A percentile compares a stretch with the other conserved stretches of the same genome.
These are phyloP conservation scores for Mortierella sp. DNA, from an alignment of 371 early-diverging fungal species.

Conservation along the genomic window DNA sequence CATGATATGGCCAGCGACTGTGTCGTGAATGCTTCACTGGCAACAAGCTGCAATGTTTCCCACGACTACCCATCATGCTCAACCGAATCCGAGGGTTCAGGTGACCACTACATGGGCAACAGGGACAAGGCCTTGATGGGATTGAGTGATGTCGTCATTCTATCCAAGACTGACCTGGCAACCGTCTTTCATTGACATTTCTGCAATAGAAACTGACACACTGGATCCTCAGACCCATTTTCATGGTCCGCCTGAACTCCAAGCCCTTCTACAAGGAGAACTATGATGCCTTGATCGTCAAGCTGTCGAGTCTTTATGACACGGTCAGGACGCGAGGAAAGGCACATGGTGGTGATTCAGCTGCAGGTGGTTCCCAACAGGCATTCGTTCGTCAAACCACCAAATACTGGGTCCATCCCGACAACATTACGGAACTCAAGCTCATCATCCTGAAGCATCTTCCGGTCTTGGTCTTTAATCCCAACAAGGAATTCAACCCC, in stretches of 20 bases:
- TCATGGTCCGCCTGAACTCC: constrained; percentile 87
- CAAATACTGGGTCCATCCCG: constrained; percentile 99
- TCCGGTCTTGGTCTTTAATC: constrained; percentile 93
- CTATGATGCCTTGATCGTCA: constrained; percentile 89
- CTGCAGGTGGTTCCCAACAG: constrained; percentile 74
- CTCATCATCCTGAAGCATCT: constrained; percentile 92
- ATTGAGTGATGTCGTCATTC: too few species aligned
- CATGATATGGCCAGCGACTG: too few species aligned
- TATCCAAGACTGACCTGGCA: background rate
- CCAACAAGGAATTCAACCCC: constrained; percentile 72
- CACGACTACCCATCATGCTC: too few species aligned
- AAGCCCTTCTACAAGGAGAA: constrained; percentile 93
- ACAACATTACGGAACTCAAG: constrained; percentile 97
- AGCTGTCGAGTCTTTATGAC: constrained; percentile 90
- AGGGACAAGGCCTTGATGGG: too few species aligned
- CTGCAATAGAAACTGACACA: constrained; percentile 78
- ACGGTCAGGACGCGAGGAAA: constrained; percentile 89
- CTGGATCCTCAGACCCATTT: constrained; percentile 86
- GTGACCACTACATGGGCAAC: too few species aligned
- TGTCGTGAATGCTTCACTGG: too few species aligned
- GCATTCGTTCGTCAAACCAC: constrained; percentile 89
- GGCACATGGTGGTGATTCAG: constrained; percentile 59
- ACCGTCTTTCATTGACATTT: background rate
- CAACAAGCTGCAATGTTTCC: too few species aligned
- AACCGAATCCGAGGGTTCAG: too few species aligned